Evolutionary conservation across 2,329 filamentous ascomycete genomes (phyloP).

Genomic region (Cladorrhinum sp.): DNA sequence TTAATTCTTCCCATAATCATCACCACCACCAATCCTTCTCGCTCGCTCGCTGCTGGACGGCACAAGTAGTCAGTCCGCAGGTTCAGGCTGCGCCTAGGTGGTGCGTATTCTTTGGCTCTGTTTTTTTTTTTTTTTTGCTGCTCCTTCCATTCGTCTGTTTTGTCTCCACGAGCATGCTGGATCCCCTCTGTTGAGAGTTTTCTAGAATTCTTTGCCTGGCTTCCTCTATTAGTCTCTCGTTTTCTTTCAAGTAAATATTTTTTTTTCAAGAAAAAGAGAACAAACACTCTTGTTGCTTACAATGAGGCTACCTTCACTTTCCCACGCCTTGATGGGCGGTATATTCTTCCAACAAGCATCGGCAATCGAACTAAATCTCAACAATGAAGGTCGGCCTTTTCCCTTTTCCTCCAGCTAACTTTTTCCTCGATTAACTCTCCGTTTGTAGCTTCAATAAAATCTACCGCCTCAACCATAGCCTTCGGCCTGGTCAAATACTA

Average conservation of each 20-base stretch:
- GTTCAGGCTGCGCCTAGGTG: too few relatives aligned
- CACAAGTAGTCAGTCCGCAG: background rate
- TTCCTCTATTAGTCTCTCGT: background rate
- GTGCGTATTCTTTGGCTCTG: too few relatives aligned
- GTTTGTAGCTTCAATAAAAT: slow-evolving; percentile 47
- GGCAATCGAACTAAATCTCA: slow-evolving; percentile 25
- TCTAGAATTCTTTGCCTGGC: background rate
- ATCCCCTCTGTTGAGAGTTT: too few relatives aligned
- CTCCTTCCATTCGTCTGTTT: background rate
- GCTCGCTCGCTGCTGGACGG: background rate
- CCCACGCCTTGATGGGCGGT: background rate
- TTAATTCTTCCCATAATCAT: background rate
- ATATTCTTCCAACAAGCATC: slow-evolving; percentile 5
- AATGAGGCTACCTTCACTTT: slow-evolving; percentile 14
- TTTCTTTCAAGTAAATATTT: background rate
- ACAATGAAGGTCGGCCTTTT: slow-evolving; percentile 24
- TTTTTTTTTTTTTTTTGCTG: background rate
- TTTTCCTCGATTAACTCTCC: background rate
- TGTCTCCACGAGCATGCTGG: too few relatives aligned
- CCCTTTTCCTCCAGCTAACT: slow-evolving; percentile 11
- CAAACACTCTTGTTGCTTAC: too few relatives aligned
- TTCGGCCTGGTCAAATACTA: slow-evolving; percentile 49
- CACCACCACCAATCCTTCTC: background rate
- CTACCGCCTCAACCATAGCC: slow-evolving; percentile 46
- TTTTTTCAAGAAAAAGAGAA: too few relatives aligned